Percentiles rank a stretch among this genome's conserved stretches.
phyloP scores from a whole-genome alignment of 2,329 filamentous ascomycete genomes.

The Nigrospora osmanthi region DNA sequence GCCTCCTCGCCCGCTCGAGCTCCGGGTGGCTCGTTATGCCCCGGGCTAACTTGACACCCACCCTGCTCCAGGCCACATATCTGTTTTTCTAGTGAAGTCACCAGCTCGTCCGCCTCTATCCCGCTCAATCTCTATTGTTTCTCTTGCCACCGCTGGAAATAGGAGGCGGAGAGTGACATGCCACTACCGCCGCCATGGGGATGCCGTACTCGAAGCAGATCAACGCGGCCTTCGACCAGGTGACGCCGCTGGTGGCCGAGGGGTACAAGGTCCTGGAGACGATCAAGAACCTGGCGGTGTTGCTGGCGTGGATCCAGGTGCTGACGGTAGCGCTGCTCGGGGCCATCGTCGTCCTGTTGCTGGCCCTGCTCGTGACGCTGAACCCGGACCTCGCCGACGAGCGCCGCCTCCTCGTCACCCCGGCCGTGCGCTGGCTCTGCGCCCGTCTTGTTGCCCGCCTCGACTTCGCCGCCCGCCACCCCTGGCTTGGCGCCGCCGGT shows the following conservation, averaged over 20 bases:
- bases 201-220: constrained; percentile 44
- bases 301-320: constrained; percentile 38
- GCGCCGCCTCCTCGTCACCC: constrained; percentile 30
- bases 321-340: constrained; percentile 31
- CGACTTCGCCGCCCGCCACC: neutral
- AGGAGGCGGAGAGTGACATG: no score
- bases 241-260: constrained; percentile 40
- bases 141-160: no score
- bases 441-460: neutral
- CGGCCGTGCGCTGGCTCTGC: constrained; percentile 24
- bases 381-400: constrained; percentile 39
- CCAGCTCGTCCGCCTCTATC: no score
- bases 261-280: constrained; percentile 40
- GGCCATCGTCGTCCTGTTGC: constrained; percentile 26
- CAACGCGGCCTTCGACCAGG: constrained; percentile 41
- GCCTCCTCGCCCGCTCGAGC: no score
- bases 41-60: no score
- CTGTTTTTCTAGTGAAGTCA: no score
- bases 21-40: no score
- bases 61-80: no score
- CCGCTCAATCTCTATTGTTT: no score
- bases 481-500: no score
- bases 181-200: constrained; percentile 26
- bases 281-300: constrained; percentile 38
- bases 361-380: constrained; percentile 32